Evolutionary conservation across 2,329 filamentous ascomycete genomes (phyloP).

Genomic region (Verticillium klebahnii): DNA sequence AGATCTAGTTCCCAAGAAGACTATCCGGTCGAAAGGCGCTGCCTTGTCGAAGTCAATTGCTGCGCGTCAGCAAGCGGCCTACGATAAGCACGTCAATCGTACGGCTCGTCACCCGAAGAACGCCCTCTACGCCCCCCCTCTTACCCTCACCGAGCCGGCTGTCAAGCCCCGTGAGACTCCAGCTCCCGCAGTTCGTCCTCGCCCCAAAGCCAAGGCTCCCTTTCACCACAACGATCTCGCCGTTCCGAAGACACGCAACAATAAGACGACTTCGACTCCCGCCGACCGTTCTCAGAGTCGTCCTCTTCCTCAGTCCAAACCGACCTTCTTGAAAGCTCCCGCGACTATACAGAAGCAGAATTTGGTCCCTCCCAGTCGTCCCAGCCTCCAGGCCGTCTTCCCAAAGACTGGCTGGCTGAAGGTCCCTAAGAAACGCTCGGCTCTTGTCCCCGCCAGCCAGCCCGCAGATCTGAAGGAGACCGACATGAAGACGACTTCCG

Average conservation of each 20-base stretch:
- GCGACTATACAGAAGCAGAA: neutral
- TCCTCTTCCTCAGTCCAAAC: neutral
- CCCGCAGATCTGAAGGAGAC: neutral
- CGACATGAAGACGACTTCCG: neutral
- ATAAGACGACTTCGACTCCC: neutral
- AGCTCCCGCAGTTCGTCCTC: neutral
- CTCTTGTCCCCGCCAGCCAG: neutral
- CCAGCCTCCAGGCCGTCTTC: neutral
- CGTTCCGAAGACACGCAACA: neutral
- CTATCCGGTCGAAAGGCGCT: neutral
- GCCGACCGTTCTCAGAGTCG: neutral
- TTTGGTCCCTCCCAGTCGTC: neutral
- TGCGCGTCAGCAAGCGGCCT: slow-evolving; percentile 1
- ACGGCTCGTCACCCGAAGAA: neutral
- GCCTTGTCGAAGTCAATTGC: neutral
- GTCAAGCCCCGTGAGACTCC: neutral
- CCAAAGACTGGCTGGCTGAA: neutral
- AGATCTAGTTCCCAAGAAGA: neutral
- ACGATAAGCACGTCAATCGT: neutral
- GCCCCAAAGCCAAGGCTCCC: neutral
- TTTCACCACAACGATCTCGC: neutral
- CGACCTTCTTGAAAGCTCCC: neutral
- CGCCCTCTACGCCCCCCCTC: neutral
- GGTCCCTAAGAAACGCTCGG: neutral
- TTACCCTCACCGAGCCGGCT: neutral